Percentiles rank a stretch among this genome's conserved stretches.
These are phyloP conservation scores for Esteya vermicola DNA, from an alignment of 2,329 filamentous ascomycete species.

Conservation along the genomic window DNA sequence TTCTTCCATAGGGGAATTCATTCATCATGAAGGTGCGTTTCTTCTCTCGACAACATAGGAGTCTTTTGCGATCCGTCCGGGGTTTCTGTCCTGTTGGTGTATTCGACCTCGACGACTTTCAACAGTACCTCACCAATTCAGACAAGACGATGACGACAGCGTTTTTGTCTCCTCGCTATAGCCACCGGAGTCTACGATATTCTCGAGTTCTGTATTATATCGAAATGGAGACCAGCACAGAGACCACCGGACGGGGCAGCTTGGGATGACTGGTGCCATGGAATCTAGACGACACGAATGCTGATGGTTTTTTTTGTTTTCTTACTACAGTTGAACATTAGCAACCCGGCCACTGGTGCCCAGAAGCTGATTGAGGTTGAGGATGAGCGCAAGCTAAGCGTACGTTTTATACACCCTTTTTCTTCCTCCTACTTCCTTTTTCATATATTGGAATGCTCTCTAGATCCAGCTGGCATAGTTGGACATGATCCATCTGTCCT, in stretches of 20 bases:
- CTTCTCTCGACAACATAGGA: background rate
- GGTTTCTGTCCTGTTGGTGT: background rate
- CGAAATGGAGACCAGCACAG: too few relatives aligned
- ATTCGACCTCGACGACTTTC: background rate
- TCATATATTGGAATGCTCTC: background rate
- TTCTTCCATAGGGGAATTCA: constrained; percentile 2
- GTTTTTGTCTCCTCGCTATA: too few relatives aligned
- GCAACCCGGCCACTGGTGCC: constrained; percentile 96
- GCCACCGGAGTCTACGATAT: too few relatives aligned
- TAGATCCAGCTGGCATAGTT: too few relatives aligned
- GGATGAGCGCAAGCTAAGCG: constrained; percentile 98
- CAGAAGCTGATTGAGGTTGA: constrained; percentile 99
- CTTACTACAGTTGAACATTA: constrained; percentile 42
- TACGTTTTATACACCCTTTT: constrained; percentile 29
- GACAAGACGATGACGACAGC: background rate
- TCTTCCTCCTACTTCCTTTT: too few relatives aligned
- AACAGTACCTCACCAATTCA: too few relatives aligned
- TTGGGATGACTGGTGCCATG: too few relatives aligned
- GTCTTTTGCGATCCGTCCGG: background rate
- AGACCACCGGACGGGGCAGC: too few relatives aligned
- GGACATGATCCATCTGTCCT: too few relatives aligned
- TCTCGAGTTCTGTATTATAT: too few relatives aligned
- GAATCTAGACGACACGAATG: too few relatives aligned
- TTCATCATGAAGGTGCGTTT: constrained; percentile 12
- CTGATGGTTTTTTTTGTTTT: too few relatives aligned